Evolutionary conservation across 176 grass and related monocot species (phyloP).

Genomic region (Zoysia japonica): DNA sequence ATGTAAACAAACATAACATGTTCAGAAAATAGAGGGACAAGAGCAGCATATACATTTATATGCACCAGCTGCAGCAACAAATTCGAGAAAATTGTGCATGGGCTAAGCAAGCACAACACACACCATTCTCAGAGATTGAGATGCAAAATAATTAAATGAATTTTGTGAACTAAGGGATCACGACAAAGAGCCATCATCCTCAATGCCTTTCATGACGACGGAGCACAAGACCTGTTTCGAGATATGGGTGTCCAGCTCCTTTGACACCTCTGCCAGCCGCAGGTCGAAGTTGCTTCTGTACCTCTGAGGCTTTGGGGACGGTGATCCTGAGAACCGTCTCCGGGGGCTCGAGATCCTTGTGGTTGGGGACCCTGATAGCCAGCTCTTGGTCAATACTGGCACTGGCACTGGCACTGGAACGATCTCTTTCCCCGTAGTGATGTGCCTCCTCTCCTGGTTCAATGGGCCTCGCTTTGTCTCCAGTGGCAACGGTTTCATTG

Average conservation of each 20-base stretch:
- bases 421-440: constrained; percentile 51
- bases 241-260: constrained; percentile 78
- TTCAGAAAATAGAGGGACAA: neutral
- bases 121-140: constrained; percentile 37
- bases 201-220: constrained; percentile 59
- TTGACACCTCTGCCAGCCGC: constrained; percentile 73
- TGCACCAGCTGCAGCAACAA: constrained; percentile 14
- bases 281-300: constrained; percentile 74
- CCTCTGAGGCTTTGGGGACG: constrained; percentile 63
- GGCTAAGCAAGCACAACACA: constrained; percentile 46
- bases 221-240: constrained; percentile 83
- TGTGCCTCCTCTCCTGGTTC: constrained; percentile 49
- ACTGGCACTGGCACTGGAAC: neutral
- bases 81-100: constrained; percentile 26
- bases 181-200: constrained; percentile 58
- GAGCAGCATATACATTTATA: constrained; percentile 33
- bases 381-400: constrained; percentile 55
- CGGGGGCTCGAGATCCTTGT: constrained; percentile 66
- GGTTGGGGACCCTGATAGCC: constrained; percentile 63
- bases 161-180: constrained; percentile 30
- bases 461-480: constrained; percentile 85
- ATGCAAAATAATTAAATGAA: constrained; percentile 24
- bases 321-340: constrained; percentile 75
- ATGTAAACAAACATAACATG: constrained; percentile 1
- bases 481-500: constrained; percentile 75